Base-by-base conservation (phyloP, 805 yeast species). In the Hanseniaspora clermontiae region DNA sequence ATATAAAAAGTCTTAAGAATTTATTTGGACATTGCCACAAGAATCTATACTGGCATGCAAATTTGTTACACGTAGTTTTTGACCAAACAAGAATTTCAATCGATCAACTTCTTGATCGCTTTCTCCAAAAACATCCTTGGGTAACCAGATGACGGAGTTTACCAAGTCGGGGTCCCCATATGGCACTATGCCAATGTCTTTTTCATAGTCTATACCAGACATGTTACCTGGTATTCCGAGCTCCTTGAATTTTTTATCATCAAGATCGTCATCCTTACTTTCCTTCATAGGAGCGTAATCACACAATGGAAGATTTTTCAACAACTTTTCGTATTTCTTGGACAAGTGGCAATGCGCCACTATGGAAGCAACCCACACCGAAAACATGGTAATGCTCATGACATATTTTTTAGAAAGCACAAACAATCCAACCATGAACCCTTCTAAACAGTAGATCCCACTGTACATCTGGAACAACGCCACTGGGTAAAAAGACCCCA, bases 401-500 rank as follows among this genome's bases (percentile, higher is more conserved):
- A 72, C 58, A 69, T 75, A 53, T 63, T 65, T 38, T 74, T 80
- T 72, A 59, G 83, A 82, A 15, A 85, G 67, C 43, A 86, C 77
- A 61, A 87, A 82, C 10, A 87, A 70, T 0, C 96, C 97, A 43
- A 86, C 75, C 62, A 89, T 68, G 60, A 90, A 84, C 39, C 83
- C 72, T 63, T 89, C 95, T 64, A 87, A 73, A 63, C 89, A 86
- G 66, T 89, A 89, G 1, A 89, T 70, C 0, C 97, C 97, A 0
- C 85, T 74, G 63, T 84, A 87, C 46, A 89, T 67, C 57, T 87
- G 95, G 57, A 84, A 74, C 19, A 89, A 68, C 0, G 95, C 95
- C 2, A 73, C 72, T 1, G 93, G 86, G 66, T 86, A 89, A 47
- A 84, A 72, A 58, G 72, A 74, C 0, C 96, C 96, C 62, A 73